Percentiles rank a stretch among this genome's conserved stretches.
These are phyloP conservation scores for Auricularia heimuer DNA, from an alignment of 768 basidiomycete genomes.

Conservation along the genomic window DNA sequence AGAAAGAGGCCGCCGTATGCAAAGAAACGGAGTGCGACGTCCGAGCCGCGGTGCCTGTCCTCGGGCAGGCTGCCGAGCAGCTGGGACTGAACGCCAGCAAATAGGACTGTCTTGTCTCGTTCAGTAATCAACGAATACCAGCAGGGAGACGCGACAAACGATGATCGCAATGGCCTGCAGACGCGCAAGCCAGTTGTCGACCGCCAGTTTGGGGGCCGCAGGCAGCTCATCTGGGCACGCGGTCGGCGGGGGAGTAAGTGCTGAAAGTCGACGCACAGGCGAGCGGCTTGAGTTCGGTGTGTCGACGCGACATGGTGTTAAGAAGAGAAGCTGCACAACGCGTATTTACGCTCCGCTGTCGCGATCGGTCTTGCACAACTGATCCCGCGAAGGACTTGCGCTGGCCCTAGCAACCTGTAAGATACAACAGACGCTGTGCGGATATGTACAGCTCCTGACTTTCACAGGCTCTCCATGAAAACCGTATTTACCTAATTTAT, in stretches of 20 bases:
- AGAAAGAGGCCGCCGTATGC: neutral
- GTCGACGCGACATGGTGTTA: neutral
- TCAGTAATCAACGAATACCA: neutral
- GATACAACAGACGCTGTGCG: too few relatives aligned
- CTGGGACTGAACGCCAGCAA: neutral
- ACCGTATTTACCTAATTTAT: too few relatives aligned
- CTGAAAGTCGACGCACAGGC: neutral
- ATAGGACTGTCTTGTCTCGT: neutral
- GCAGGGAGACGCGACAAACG: neutral
- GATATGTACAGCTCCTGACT: too few relatives aligned
- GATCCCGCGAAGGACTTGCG: too few relatives aligned
- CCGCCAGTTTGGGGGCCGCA: neutral
- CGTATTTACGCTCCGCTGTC: neutral
- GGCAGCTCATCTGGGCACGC: neutral
- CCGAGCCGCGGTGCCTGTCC: neutral
- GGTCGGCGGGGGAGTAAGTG: neutral
- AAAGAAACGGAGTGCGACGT: neutral
- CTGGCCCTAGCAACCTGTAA: too few relatives aligned
- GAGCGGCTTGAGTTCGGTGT: neutral
- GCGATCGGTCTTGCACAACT: too few relatives aligned
- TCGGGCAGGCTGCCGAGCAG: neutral
- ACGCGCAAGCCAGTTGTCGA: conserved; percentile 1
- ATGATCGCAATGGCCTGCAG: neutral
- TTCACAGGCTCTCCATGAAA: too few relatives aligned
- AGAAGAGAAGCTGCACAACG: neutral